Evolutionary conservation across 305 asterid genomes (phyloP).

Genomic region (Solanum hybrid): DNA sequence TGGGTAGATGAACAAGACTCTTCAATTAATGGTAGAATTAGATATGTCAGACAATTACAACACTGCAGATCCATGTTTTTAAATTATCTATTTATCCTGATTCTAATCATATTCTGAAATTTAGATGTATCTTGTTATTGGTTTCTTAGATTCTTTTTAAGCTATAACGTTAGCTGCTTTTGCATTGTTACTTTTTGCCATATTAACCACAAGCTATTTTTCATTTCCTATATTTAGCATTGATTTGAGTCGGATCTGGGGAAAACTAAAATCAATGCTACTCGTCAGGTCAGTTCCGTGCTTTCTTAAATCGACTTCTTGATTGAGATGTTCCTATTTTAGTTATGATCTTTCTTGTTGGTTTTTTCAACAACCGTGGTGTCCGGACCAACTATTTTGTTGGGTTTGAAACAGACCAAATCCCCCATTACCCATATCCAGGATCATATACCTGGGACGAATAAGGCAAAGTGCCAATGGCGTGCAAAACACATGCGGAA

Average conservation of each 20-base stretch:
- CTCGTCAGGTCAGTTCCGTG: not conserved
- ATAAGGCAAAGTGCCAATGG: not conserved
- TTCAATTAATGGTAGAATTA: not conserved
- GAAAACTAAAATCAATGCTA: not conserved
- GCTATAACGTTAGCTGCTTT: not conserved
- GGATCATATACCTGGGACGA: not conserved
- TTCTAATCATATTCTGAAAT: not conserved
- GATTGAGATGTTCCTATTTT: not conserved
- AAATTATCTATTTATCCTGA: not conserved
- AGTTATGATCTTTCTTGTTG: not conserved
- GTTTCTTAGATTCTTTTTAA: not conserved
- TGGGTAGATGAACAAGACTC: not conserved
- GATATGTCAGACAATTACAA: not conserved
- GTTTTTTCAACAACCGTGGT: not conserved
- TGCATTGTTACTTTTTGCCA: not conserved
- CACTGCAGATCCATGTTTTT: not conserved
- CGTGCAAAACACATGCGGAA: not conserved
- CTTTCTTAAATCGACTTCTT: not conserved
- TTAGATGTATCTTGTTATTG: not conserved
- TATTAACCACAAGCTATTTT: not conserved
- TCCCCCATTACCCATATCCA: not conserved
- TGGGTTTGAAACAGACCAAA: not conserved
- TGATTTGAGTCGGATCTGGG: not conserved
- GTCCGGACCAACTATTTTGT: not conserved
- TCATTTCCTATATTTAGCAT: not conserved